These are phyloP conservation scores for Aureobasidium mangrovei DNA, from an alignment of 2,329 filamentous ascomycete species.

Conservation along the genomic window DNA sequence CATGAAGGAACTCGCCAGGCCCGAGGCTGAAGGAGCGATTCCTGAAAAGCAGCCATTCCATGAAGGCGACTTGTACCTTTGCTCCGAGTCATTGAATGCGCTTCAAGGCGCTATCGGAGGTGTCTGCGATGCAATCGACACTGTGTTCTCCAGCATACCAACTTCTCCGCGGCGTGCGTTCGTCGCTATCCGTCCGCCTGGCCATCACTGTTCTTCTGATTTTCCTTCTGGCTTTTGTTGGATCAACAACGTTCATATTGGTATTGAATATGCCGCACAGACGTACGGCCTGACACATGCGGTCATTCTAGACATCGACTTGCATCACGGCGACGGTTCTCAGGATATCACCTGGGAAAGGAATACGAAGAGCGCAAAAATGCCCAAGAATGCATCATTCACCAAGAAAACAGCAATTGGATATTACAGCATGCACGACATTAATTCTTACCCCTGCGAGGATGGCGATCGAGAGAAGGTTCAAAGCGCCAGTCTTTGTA, in stretches of 20 bases:
- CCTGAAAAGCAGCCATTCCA: constrained; percentile 64
- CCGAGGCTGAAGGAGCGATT: constrained; percentile 21
- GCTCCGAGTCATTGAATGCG: constrained; percentile 73
- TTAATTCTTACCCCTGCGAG: constrained; percentile 97
- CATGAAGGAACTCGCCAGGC: constrained; percentile 66
- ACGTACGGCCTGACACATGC: constrained; percentile 84
- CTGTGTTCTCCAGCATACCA: constrained; percentile 54
- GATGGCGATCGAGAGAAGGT: constrained; percentile 89
- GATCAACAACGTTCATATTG: constrained; percentile 97
- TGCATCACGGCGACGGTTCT: constrained; percentile 92
- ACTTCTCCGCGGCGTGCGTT: constrained; percentile 54
- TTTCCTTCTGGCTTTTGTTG: constrained; percentile 95
- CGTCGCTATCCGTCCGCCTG: constrained; percentile 84
- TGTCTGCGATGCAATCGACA: constrained; percentile 85
- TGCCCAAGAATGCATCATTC: constrained; percentile 60
- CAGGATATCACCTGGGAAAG: constrained; percentile 89
- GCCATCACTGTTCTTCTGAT: constrained; percentile 86
- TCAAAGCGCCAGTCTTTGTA: constrained; percentile 84
- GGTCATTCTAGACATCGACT: constrained; percentile 84
- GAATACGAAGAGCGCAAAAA: constrained; percentile 58
- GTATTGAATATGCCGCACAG: constrained; percentile 82
- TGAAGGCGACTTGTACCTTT: constrained; percentile 85
- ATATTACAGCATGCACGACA: constrained; percentile 95
- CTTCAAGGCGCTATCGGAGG: constrained; percentile 88
- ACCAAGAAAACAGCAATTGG: constrained; percentile 84